Percentiles rank a stretch among this genome's conserved stretches.
Evolutionary conservation across 2,329 filamentous ascomycete species (phyloP).

Genomic region (Sporothrix euskadiensis): DNA sequence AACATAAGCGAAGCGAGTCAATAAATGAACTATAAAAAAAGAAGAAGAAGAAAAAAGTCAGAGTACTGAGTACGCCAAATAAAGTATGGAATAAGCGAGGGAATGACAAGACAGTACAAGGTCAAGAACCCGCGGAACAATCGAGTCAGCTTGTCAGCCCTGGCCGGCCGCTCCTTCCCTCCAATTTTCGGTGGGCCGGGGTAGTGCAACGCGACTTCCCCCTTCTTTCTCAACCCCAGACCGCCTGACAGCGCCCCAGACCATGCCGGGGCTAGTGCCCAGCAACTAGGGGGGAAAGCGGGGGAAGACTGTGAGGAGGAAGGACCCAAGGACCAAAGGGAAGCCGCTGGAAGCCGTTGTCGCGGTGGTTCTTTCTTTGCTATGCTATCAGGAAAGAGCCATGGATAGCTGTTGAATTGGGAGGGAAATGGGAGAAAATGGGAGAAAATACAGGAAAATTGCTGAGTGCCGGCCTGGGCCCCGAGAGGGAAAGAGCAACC

Average conservation of each 20-base stretch:
- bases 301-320: constrained; percentile 1
- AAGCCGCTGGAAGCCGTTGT: constrained; percentile 19
- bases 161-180: not conserved
- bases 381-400: not conserved
- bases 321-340: not conserved
- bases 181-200: not conserved
- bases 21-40: too few species aligned
- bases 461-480: not conserved
- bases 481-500: not conserved
- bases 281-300: constrained; percentile 1
- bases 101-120: not conserved
- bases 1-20: not conserved
- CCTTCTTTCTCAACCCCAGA: not conserved
- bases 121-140: not conserved
- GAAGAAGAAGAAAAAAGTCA: too few species aligned
- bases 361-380: not conserved
- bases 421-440: too few species aligned
- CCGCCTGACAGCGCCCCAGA: not conserved
- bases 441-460: not conserved
- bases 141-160: not conserved
- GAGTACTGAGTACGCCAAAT: not conserved
- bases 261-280: constrained; percentile 4
- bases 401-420: not conserved
- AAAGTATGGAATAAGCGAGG: not conserved
- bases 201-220: not conserved